Conservation (phyloP, 208 protist genomes). For the Leishmania turanica region DNA sequence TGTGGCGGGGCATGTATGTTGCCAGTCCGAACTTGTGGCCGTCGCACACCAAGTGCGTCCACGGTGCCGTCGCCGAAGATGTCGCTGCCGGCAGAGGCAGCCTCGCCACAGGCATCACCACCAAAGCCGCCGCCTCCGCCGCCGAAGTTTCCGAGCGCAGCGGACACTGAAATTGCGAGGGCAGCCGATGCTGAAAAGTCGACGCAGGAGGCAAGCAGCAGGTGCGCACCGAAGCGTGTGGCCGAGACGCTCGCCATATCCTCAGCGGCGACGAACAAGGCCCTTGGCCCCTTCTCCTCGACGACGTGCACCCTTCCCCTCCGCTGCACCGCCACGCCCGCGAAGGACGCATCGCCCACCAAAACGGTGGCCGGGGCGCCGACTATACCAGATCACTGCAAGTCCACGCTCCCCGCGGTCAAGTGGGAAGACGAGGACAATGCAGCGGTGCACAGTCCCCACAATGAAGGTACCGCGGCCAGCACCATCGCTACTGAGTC, state of each 20-base stretch:
- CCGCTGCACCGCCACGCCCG: neutral
- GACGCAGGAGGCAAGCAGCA: neutral
- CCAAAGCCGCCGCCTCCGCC: neutral
- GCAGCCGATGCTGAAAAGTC: neutral
- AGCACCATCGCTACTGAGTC: neutral
- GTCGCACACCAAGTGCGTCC: neutral
- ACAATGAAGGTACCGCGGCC: neutral
- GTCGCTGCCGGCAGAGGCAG: neutral
- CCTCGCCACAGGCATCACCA: neutral
- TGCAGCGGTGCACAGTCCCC: neutral
- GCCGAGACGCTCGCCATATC: neutral
- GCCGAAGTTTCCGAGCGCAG: neutral
- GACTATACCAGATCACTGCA: constrained; percentile 6
- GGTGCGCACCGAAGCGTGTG: neutral
- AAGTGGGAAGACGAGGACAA: constrained; percentile 8
- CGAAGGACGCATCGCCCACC: neutral
- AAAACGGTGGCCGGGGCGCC: neutral
- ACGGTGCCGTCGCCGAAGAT: neutral
- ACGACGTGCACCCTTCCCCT: constrained; percentile 2
- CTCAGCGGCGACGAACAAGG: neutral
- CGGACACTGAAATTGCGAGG: neutral
- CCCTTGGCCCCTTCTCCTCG: neutral
- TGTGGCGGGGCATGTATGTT: constrained; percentile 25
- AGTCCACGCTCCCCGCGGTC: neutral
- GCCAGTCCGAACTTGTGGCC: constrained; percentile 13